Percentiles rank a stretch among this genome's conserved stretches.
phyloP scores from a whole-genome alignment of 176 grass and related monocot genomes.

The Pontederia crassipes region DNA sequence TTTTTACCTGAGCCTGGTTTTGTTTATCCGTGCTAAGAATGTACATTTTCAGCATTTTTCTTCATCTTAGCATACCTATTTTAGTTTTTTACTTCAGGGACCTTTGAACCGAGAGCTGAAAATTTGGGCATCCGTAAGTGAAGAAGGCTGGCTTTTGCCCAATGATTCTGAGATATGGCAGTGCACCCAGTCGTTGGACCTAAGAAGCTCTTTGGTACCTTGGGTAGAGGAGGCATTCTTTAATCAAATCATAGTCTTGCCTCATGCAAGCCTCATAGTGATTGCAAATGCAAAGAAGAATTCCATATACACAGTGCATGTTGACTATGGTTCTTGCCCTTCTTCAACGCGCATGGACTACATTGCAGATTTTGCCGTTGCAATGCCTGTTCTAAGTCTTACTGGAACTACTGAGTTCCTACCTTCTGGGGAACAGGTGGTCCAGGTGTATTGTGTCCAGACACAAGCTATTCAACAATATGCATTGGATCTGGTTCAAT shows the following conservation, averaged over 20 bases:
- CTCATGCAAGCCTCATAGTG: conserved; percentile 85
- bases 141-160: conserved; percentile 73
- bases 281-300: conserved; percentile 98
- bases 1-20: no score
- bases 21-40: no score
- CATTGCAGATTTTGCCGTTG: conserved; percentile 89
- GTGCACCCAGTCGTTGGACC: conserved; percentile 69
- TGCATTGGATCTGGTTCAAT: conserved; percentile 71
- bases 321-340: conserved; percentile 61
- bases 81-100: conserved; percentile 35
- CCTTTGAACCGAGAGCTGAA: conserved; percentile 80
- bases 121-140: conserved; percentile 69
- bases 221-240: conserved; percentile 81
- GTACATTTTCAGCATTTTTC: background rate
- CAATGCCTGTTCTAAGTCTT: conserved; percentile 95
- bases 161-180: conserved; percentile 78
- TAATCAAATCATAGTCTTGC: conserved; percentile 82
- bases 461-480: conserved; percentile 98
- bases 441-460: conserved; percentile 93
- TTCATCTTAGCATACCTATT: background rate
- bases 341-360: conserved; percentile 74
- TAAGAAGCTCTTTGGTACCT: conserved; percentile 63
- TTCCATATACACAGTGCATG: conserved; percentile 91
- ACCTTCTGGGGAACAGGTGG: conserved; percentile 53
- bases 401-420: conserved; percentile 51